These are phyloP conservation scores for Leishmania tropica DNA, from an alignment of 208 protist genomes.

Conservation along the genomic window DNA sequence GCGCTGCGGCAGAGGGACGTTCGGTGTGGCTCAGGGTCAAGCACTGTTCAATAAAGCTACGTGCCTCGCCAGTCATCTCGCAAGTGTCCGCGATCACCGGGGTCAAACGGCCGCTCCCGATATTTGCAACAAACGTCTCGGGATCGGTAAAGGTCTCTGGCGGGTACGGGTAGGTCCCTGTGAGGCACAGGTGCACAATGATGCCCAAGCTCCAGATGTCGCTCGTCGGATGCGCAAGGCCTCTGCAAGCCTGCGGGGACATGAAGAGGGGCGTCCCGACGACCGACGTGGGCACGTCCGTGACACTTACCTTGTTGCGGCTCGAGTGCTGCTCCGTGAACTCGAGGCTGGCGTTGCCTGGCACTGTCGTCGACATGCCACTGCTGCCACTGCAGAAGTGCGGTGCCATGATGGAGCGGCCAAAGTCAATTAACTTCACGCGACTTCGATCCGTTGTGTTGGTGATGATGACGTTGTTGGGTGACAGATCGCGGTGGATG, in stretches of 20 bases:
- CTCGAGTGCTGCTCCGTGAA: not conserved
- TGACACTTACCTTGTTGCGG: not conserved
- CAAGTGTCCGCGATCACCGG: constrained; percentile 37
- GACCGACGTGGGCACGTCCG: constrained; percentile 7
- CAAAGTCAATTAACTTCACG: constrained; percentile 79
- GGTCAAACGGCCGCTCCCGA: constrained; percentile 30
- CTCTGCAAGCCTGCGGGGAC: constrained; percentile 76
- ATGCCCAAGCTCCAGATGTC: constrained; percentile 88
- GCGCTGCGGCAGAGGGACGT: constrained; percentile 43
- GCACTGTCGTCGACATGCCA: not conserved
- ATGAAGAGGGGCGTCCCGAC: constrained; percentile 82
- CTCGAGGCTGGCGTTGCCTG: not conserved
- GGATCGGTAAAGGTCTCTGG: constrained; percentile 39
- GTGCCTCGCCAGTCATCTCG: constrained; percentile 19
- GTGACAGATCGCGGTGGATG: constrained; percentile 78
- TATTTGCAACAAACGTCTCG: constrained; percentile 39
- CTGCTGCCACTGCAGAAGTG: not conserved
- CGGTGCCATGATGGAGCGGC: constrained; percentile 35
- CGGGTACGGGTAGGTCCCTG: constrained; percentile 61
- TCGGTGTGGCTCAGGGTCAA: constrained; percentile 25
- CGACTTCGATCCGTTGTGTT: constrained; percentile 61
- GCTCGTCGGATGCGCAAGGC: constrained; percentile 55
- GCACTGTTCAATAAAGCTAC: constrained; percentile 55
- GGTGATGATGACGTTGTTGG: constrained; percentile 80
- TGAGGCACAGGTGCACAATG: constrained; percentile 68